These are phyloP conservation scores for Cladorrhinum sp. DNA, from an alignment of 2,329 filamentous ascomycete species.

Conservation along the genomic window DNA sequence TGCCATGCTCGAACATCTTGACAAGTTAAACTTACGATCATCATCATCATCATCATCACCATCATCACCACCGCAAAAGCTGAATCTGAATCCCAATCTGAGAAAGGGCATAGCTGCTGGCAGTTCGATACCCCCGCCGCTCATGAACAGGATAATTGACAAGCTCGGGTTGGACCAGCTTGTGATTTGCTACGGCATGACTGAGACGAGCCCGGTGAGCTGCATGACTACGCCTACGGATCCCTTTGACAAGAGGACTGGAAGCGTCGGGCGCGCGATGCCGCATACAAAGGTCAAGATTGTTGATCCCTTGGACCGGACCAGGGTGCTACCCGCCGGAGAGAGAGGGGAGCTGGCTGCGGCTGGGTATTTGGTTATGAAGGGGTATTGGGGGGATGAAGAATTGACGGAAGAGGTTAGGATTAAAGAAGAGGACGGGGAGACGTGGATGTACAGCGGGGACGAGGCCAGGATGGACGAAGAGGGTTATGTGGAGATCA, in stretches of 20 bases:
- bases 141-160: constrained; percentile 74
- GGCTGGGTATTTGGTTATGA: constrained; percentile 84
- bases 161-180: constrained; percentile 74
- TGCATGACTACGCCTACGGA: constrained; percentile 81
- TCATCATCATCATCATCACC: too few relatives aligned
- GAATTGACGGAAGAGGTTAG: constrained; percentile 66
- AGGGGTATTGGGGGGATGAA: constrained; percentile 80
- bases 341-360: constrained; percentile 78
- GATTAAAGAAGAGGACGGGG: constrained; percentile 39
- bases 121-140: constrained; percentile 73
- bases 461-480: constrained; percentile 86
- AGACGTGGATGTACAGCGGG: constrained; percentile 86
- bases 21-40: constrained; percentile 32
- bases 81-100: constrained; percentile 43
- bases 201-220: constrained; percentile 76
- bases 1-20: constrained; percentile 77
- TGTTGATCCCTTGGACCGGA: constrained; percentile 64
- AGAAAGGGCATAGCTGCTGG: constrained; percentile 92
- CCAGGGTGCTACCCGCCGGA: constrained; percentile 57
- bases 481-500: constrained; percentile 83
- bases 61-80: too few relatives aligned
- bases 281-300: constrained; percentile 78
- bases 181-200: constrained; percentile 97
- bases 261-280: constrained; percentile 74
- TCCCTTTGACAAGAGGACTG: constrained; percentile 67